Base-by-base conservation (phyloP, 2,329 filamentous ascomycete genomes). In the Dothiorella sarmentorum region DNA sequence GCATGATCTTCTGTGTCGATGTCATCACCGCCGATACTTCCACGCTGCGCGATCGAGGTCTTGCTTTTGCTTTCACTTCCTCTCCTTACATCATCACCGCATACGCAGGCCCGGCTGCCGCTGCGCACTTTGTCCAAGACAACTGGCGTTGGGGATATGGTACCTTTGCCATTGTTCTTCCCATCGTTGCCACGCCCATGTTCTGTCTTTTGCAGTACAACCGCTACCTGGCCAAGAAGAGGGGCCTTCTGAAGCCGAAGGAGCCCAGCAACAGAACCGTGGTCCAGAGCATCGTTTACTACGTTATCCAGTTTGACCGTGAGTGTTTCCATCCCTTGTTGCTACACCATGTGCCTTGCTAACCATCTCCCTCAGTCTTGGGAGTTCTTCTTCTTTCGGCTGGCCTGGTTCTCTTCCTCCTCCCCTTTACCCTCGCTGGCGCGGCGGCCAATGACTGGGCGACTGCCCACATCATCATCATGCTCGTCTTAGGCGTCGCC, bases 71-170 rank as follows among this genome's bases (percentile, higher is more conserved):
- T 1, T 79, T 88, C 59, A 80, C 83, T 11, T 79, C 79, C 44
- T 83, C 86, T 0, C 86, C 87, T 0, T 87, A 85, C 65, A 80
- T 90, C 61, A 80, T 83, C 63, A 88, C 85, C 2, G 82, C 85
- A 1, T 90, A 87, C 3, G 75, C 85, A 47, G 81, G 85, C 2
- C 80, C 84, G 1, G 80, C 77, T 37, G 81, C 86, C 59, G 82
- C 82, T 0, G 73, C 80, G 20, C 73, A 75, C 0, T 82, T 87
- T 61, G 74, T 85, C 45, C 74, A 80, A 2, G 73, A 78, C 1
- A 83, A 80, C 47, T 89, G 83, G 82, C 80, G 84, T 33, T 90
- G 86, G 87, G 85, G 79, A 1, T 89, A 85, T 65, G 87, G 85
- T 38, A 78, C 80, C 62, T 89, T 87, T 71, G 78, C 82, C 38